Evolutionary conservation across 2,329 filamentous ascomycete species (phyloP).

Genomic region (Dactylonectria macrodidyma): DNA sequence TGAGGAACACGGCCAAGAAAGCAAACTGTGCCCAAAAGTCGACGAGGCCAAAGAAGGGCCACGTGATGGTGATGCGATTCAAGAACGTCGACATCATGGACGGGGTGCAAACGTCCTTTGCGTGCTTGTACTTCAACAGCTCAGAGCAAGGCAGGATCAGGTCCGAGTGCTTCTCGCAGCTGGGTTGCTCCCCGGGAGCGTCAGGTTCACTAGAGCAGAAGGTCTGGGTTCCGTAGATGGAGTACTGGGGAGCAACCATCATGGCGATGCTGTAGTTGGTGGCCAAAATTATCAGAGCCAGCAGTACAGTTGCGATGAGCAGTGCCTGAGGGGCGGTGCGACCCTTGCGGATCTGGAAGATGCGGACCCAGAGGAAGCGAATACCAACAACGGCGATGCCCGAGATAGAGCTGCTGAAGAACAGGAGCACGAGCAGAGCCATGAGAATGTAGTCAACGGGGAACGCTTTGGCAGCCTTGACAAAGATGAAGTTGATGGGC

Average conservation of each 20-base stretch:
- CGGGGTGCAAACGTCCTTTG: slow-evolving; percentile 88
- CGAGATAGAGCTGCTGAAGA: slow-evolving; percentile 90
- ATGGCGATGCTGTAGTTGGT: slow-evolving; percentile 95
- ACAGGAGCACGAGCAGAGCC: slow-evolving; percentile 84
- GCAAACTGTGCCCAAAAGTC: slow-evolving; percentile 97
- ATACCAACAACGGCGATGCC: slow-evolving; percentile 92
- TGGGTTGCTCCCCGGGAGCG: slow-evolving; percentile 75
- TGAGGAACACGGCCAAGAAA: slow-evolving; percentile 86
- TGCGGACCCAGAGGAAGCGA: slow-evolving; percentile 93
- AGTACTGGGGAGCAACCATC: slow-evolving; percentile 96
- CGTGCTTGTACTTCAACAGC: slow-evolving; percentile 76
- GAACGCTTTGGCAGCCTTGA: slow-evolving; percentile 86
- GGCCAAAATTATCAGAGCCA: slow-evolving; percentile 90
- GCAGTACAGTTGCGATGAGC: slow-evolving; percentile 89
- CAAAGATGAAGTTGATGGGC: slow-evolving; percentile 87
- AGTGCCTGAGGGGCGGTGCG: slow-evolving; percentile 93
- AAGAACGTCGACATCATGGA: slow-evolving; percentile 93
- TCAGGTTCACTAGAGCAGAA: slow-evolving; percentile 84
- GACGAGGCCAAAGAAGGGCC: slow-evolving; percentile 94
- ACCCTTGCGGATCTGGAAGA: slow-evolving; percentile 92
- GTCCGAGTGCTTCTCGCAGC: slow-evolving; percentile 80
- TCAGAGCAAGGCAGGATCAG: slow-evolving; percentile 89
- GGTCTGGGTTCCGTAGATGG: slow-evolving; percentile 93
- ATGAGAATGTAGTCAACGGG: slow-evolving; percentile 95
- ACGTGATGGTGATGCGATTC: slow-evolving; percentile 92